phyloP scores from a whole-genome alignment of 768 basidiomycete species.

The Hygrocybe punicea region DNA sequence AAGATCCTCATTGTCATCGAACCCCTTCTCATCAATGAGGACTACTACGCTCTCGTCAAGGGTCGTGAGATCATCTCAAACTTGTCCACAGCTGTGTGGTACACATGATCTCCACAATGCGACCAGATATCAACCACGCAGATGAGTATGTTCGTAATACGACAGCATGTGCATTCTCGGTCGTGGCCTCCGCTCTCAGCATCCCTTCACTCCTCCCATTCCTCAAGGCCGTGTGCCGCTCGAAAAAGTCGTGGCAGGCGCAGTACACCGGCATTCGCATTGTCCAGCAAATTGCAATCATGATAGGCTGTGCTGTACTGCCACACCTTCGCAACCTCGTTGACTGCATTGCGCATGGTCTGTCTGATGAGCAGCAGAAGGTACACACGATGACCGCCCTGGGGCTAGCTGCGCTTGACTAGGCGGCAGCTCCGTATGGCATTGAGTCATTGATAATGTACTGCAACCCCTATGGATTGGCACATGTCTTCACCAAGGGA shows the following conservation, averaged over 20 bases:
- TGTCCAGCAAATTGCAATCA: slow-evolving; percentile 98
- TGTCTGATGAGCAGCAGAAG: slow-evolving; percentile 94
- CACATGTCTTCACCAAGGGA: slow-evolving; percentile 91
- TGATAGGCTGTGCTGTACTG: slow-evolving; percentile 99
- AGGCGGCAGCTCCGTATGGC: slow-evolving; percentile 97
- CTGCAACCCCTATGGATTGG: slow-evolving; percentile 92
- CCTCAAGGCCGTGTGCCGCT: slow-evolving; percentile 96
- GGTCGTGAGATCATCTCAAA: slow-evolving; percentile 99
- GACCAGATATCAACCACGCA: slow-evolving; percentile 98
- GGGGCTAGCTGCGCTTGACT: slow-evolving; percentile 91
- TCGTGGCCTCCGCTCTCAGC: slow-evolving; percentile 96
- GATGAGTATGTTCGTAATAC: slow-evolving; percentile 99
- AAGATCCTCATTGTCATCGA: slow-evolving; percentile 99
- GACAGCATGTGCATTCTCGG: slow-evolving; percentile 97
- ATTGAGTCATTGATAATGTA: slow-evolving; percentile 98
- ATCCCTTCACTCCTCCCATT: slow-evolving; percentile 97
- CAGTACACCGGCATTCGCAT: slow-evolving; percentile 99
- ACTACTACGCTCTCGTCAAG: slow-evolving; percentile 94
- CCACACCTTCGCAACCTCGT: slow-evolving; percentile 96
- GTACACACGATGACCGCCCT: slow-evolving; percentile 95
- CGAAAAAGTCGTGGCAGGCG: slow-evolving; percentile 99
- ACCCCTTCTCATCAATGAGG: slow-evolving; percentile 96
- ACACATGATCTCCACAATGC: slow-evolving; percentile 99
- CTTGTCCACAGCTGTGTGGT: slow-evolving; percentile 95
- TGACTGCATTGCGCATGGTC: slow-evolving; percentile 89